Percentiles rank a stretch among this genome's conserved stretches.
These are phyloP conservation scores for Backusella psychrophila DNA, from an alignment of 192 early-diverging fungal genomes.

Conservation along the genomic window DNA sequence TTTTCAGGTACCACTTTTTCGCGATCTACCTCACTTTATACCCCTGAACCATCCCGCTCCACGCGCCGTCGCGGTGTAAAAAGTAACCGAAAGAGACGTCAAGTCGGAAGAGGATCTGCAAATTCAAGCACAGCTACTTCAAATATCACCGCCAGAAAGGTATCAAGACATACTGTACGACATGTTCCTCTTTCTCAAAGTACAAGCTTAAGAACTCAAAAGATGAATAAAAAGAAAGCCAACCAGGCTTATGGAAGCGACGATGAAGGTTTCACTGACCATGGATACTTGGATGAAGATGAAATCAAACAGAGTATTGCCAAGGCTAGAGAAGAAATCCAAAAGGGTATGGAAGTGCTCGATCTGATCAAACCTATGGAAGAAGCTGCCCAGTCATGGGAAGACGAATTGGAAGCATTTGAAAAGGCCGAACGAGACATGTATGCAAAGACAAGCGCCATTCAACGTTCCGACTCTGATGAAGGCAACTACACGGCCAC, in stretches of 20 bases:
- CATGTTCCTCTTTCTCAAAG: conserved; percentile 8
- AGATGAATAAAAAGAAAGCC: not conserved
- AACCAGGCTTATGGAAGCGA: not conserved
- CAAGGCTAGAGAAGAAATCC: conserved; percentile 34
- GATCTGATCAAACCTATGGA: conserved; percentile 31
- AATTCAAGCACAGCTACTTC: conserved; percentile 10
- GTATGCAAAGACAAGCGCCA: conserved; percentile 1
- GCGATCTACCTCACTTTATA: not conserved
- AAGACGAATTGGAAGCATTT: conserved; percentile 34
- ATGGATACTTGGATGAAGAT: not conserved
- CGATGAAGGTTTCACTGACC: conserved; percentile 3
- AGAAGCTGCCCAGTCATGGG: conserved; percentile 27
- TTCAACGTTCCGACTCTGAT: conserved; percentile 17
- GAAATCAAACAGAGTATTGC: conserved; percentile 36
- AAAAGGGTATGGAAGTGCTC: conserved; percentile 37
- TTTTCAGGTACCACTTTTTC: conserved; percentile 13
- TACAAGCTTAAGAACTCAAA: not conserved
- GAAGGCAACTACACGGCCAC: conserved; percentile 27
- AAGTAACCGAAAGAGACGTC: not conserved
- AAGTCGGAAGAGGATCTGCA: not conserved
- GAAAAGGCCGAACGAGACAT: conserved; percentile 21
- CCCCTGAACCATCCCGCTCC: not conserved
- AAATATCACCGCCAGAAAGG: not conserved
- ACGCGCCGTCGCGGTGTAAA: not conserved
- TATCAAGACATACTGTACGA: not conserved